A percentile compares a stretch with the other conserved stretches of the same genome.
Conservation (phyloP, 106 monocot species). For the Narthecium ossifragum region DNA sequence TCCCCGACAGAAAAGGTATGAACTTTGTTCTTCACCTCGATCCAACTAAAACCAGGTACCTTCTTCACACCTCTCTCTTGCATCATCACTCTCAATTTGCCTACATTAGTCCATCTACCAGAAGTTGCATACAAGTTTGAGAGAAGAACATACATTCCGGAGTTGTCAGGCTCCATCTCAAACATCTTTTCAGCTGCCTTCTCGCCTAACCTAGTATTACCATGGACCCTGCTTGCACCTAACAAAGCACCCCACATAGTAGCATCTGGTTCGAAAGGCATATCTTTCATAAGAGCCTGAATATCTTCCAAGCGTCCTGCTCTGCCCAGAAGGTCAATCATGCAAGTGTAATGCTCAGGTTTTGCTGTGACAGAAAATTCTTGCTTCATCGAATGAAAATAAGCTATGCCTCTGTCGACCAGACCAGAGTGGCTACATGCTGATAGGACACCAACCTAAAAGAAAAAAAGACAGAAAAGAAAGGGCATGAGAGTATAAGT, state of each 20-base stretch:
- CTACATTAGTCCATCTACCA: slow-evolving; percentile 47
- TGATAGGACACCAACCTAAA: slow-evolving; percentile 60
- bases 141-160: slow-evolving; percentile 76
- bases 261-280: slow-evolving; percentile 61
- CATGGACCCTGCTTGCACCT: slow-evolving; percentile 61
- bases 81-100: slow-evolving; percentile 53
- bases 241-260: slow-evolving; percentile 81
- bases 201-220: slow-evolving; percentile 42
- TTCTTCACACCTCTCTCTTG: slow-evolving; percentile 56
- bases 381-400: slow-evolving; percentile 54
- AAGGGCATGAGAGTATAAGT: too few species aligned
- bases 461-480: not conserved
- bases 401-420: slow-evolving; percentile 45
- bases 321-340: slow-evolving; percentile 75
- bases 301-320: slow-evolving; percentile 53
- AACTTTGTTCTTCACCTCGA: slow-evolving; percentile 59
- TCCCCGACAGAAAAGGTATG: slow-evolving; percentile 71
- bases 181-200: slow-evolving; percentile 50
- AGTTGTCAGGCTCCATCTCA: slow-evolving; percentile 66
- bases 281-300: slow-evolving; percentile 37
- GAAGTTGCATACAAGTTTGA: slow-evolving; percentile 59
- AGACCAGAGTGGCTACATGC: slow-evolving; percentile 67
- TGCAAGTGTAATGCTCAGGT: slow-evolving; percentile 67
- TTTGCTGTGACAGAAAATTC: slow-evolving; percentile 46
- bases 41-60: slow-evolving; percentile 73